Base-by-base conservation (phyloP, 352 stramenopile genomes). In the Blastocystis hominis region DNA sequence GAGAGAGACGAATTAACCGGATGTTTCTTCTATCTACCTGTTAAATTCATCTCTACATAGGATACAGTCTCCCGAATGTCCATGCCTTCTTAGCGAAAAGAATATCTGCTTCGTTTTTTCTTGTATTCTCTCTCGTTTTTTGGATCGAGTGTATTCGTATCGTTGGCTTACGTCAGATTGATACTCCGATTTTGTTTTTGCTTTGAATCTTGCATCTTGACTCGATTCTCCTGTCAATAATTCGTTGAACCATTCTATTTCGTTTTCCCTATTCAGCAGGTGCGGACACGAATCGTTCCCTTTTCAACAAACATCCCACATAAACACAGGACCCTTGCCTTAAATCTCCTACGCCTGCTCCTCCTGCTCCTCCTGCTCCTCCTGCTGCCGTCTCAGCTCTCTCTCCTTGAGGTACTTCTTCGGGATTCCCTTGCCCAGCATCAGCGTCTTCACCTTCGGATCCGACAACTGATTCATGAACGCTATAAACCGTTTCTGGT, bases 401-500 rank as follows among this genome's bases (percentile, higher is more conserved):
- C 72, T 46, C 38, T 64, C 24, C 72, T 84, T 68, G 24, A 84
- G 56, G 30, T 69, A 55, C 72, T 84, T 84, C 47, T 84, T 84
- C 7, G 72, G 77, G 10, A 87, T 42, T n/a, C 66, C 62, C 7
- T 87, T 53, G 1, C 77, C 77, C 4, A 87, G 63, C 34, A 77
- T 59, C 10, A 87, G 42, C 47, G 59, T 54, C 63, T 86, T 89
- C 54, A 66, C 59, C 42, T 44, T 46, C 34, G 72, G 72, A 42
- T 66, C 86, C 1, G 47, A 76, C 44, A 75, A 55, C 47, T 86
- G 59, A 20, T 56, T 47, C 77, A 96, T 92, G 88, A 95, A 96
- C 81, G 94, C 90, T 75, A 96, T 91, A 89, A 97, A 97, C 34
- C 94, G 91, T 75, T 96, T 90, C 13, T 93, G 93, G 66, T 97